A percentile compares a stretch with the other conserved stretches of the same genome.
Evolutionary conservation across 225 moss, liverwort and hornwort genomes (phyloP).

Genomic region (Thuidium tamariscinum): DNA sequence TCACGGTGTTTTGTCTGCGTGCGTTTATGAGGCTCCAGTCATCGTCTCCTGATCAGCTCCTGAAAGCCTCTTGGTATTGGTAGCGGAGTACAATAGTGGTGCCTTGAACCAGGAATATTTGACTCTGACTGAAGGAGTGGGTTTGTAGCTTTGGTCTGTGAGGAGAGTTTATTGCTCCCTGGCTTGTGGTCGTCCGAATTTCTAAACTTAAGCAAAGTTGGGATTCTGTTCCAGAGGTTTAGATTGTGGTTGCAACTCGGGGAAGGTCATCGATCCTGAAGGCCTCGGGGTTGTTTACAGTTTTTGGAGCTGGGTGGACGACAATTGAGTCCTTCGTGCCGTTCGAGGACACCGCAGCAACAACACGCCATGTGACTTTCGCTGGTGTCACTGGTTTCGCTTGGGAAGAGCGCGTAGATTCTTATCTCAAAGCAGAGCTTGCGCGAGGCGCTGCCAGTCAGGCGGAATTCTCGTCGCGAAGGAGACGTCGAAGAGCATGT

Average conservation of each 20-base stretch:
- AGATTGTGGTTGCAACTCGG: background rate
- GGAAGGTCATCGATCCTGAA: background rate
- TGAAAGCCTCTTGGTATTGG: background rate
- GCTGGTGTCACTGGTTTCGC: background rate
- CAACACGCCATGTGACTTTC: background rate
- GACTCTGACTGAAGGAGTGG: background rate
- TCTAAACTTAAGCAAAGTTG: background rate
- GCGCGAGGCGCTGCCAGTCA: background rate
- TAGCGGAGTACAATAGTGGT: background rate
- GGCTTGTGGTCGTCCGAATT: background rate
- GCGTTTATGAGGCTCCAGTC: background rate
- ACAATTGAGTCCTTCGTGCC: background rate
- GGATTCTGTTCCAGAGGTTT: background rate
- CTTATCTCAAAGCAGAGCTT: background rate
- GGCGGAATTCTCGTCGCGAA: background rate
- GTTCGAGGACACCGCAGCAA: background rate
- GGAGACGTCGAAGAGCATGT: background rate
- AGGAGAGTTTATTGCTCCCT: background rate
- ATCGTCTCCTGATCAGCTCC: background rate
- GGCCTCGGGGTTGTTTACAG: background rate
- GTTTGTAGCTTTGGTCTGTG: background rate
- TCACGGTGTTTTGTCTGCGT: constrained; percentile 5
- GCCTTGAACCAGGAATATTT: background rate
- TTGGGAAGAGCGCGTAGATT: background rate
- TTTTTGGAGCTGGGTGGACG: background rate